A percentile compares a stretch with the other conserved stretches of the same genome.
Conservation (phyloP, 192 early-diverging fungal species). For the Blastocladiella britannica region DNA sequence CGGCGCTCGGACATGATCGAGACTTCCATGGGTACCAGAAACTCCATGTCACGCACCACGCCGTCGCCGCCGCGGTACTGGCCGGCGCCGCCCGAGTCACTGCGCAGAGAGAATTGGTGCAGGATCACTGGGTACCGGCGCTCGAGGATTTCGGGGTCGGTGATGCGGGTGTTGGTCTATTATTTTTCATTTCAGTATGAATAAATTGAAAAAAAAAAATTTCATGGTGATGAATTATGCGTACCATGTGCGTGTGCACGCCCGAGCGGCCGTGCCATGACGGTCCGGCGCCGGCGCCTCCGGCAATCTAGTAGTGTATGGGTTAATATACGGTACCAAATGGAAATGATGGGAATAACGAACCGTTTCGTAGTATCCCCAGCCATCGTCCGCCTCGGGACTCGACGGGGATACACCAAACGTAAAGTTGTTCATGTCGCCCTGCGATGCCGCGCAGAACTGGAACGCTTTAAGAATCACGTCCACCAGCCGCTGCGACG, state of each 20-base stretch:
- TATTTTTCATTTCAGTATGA: too few relatives aligned
- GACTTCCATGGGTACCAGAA: conserved; percentile 62
- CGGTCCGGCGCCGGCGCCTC: conserved; percentile 69
- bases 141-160: conserved; percentile 89
- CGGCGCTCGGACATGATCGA: conserved; percentile 82
- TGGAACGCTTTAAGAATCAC: conserved; percentile 76
- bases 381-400: conserved; percentile 33
- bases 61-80: conserved; percentile 65
- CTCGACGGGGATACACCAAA: conserved; percentile 38
- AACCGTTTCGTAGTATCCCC: conserved; percentile 96
- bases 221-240: neutral
- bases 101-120: conserved; percentile 56
- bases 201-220: conserved; percentile 1
- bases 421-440: conserved; percentile 91
- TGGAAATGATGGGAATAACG: too few relatives aligned
- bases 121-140: conserved; percentile 76
- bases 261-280: conserved; percentile 59
- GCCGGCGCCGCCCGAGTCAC: conserved; percentile 59
- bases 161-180: conserved; percentile 96
- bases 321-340: too few relatives aligned
- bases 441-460: conserved; percentile 77
- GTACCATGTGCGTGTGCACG: conserved; percentile 23
- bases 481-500: conserved; percentile 78
- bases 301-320: too few relatives aligned
- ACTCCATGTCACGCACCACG: conserved; percentile 83